Conservation (phyloP, 2,329 filamentous ascomycete species). For the Neoascochyta sp. region DNA sequence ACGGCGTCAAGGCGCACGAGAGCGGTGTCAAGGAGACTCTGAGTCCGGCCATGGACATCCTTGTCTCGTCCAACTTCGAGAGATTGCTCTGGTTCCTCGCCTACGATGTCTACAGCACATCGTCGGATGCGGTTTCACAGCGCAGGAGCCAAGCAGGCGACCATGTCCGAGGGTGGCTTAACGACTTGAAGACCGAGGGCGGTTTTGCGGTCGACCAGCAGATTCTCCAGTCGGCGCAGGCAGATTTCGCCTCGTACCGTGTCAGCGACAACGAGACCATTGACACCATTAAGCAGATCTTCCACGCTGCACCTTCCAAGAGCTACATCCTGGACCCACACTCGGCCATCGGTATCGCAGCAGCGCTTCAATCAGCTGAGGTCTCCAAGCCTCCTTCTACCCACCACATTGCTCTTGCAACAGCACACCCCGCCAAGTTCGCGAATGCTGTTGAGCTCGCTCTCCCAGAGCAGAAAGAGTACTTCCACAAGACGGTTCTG, state of each 20-base stretch:
- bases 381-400: conserved; percentile 48
- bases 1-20: conserved; percentile 59
- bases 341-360: conserved; percentile 80
- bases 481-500: conserved; percentile 73
- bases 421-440: conserved; percentile 96
- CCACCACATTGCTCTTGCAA: conserved; percentile 79
- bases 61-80: conserved; percentile 96
- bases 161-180: conserved; percentile 74
- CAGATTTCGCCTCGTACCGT: conserved; percentile 76
- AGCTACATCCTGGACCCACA: conserved; percentile 88
- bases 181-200: conserved; percentile 73
- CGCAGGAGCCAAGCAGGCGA: conserved; percentile 58
- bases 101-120: conserved; percentile 49
- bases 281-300: conserved; percentile 46
- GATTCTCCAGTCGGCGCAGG: conserved; percentile 66
- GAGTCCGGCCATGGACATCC: conserved; percentile 94
- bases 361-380: conserved; percentile 64
- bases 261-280: conserved; percentile 54
- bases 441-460: conserved; percentile 78
- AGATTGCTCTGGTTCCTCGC: conserved; percentile 90
- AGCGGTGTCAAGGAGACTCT: conserved; percentile 85
- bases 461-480: conserved; percentile 65
- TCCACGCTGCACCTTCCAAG: conserved; percentile 47
- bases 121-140: conserved; percentile 41
- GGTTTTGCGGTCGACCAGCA: conserved; percentile 77